These are phyloP conservation scores for Leishmania braziliensis DNA, from an alignment of 208 protist genomes.

Conservation along the genomic window DNA sequence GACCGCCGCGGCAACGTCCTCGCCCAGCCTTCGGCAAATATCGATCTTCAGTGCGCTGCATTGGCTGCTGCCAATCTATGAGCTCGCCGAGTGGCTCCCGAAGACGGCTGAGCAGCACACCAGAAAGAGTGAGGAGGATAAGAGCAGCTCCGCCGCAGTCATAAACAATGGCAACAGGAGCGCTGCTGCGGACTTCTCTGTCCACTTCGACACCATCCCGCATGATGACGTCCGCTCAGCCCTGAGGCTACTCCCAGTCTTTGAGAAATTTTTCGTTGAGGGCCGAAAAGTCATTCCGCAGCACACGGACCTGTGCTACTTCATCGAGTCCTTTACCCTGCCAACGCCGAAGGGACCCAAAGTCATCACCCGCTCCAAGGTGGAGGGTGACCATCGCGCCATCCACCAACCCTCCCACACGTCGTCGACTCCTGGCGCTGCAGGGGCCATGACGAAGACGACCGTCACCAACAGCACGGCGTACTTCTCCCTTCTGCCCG, in stretches of 20 bases:
- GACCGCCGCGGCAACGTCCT: conserved; percentile 5
- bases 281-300: conserved; percentile 55
- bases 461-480: conserved; percentile 57
- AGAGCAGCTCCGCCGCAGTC: not conserved
- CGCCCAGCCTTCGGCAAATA: conserved; percentile 29
- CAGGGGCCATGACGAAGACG: conserved; percentile 19
- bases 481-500: conserved; percentile 66
- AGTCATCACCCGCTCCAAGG: conserved; percentile 57
- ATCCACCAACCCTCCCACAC: conserved; percentile 17
- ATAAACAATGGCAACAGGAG: conserved; percentile 3
- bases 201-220: conserved; percentile 1
- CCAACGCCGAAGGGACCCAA: conserved; percentile 70
- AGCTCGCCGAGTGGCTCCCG: conserved; percentile 53
- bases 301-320: conserved; percentile 49
- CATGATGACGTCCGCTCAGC: conserved; percentile 32
- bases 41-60: conserved; percentile 54
- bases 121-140: not conserved
- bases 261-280: conserved; percentile 58
- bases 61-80: conserved; percentile 63
- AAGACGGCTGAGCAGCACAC: conserved; percentile 8
- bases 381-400: conserved; percentile 49
- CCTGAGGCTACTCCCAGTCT: conserved; percentile 43
- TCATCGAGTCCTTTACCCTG: conserved; percentile 54
- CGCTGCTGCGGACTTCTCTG: conserved; percentile 1
- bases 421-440: conserved; percentile 11